These are phyloP conservation scores for Diaporthe capsici DNA, from an alignment of 2,329 filamentous ascomycete genomes.

Conservation along the genomic window DNA sequence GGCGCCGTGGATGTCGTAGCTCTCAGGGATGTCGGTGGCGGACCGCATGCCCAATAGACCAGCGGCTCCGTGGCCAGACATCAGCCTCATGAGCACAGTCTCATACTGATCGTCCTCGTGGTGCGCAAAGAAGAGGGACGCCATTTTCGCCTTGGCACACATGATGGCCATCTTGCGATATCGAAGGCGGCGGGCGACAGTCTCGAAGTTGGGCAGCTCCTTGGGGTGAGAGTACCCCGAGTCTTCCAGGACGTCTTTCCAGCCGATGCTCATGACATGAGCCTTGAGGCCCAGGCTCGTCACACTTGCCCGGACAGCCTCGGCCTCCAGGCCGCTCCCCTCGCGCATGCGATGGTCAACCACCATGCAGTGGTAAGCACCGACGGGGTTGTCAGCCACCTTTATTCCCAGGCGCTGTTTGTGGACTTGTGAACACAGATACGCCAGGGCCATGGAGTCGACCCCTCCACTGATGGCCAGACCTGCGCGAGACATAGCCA, in stretches of 20 bases:
- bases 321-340: constrained; percentile 67
- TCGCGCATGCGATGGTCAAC: constrained; percentile 71
- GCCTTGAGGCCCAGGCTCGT: constrained; percentile 52
- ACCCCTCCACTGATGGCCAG: constrained; percentile 93
- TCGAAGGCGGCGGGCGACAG: constrained; percentile 78
- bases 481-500: constrained; percentile 56
- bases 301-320: constrained; percentile 57
- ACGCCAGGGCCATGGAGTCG: constrained; percentile 97
- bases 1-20: constrained; percentile 79
- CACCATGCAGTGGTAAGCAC: constrained; percentile 61
- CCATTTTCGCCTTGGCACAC: constrained; percentile 67
- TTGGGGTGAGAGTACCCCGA: constrained; percentile 48
- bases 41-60: constrained; percentile 80
- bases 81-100: constrained; percentile 85
- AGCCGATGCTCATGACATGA: constrained; percentile 58
- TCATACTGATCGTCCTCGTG: constrained; percentile 94
- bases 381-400: constrained; percentile 62
- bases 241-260: constrained; percentile 57
- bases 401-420: constrained; percentile 51
- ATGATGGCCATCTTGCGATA: constrained; percentile 78
- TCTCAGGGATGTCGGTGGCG: constrained; percentile 84
- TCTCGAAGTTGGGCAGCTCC: constrained; percentile 78
- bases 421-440: constrained; percentile 71
- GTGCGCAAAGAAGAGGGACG: constrained; percentile 82
- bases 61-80: constrained; percentile 75